Conservation (phyloP, 2,329 filamentous ascomycete genomes). For the Aspergillus tanneri region DNA sequence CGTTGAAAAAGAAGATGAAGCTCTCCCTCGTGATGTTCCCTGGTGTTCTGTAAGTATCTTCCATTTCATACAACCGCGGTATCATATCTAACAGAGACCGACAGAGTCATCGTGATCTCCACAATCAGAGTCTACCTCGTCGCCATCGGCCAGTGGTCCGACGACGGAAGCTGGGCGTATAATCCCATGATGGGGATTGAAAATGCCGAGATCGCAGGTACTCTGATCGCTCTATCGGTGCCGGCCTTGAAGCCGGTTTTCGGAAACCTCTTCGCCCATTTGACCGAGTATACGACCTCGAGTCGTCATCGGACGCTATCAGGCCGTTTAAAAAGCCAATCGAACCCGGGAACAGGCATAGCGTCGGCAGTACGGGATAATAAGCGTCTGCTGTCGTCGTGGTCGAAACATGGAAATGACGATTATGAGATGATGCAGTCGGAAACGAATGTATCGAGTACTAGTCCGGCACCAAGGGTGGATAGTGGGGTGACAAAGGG, state of each 20-base stretch:
- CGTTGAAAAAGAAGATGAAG: slow-evolving; percentile 48
- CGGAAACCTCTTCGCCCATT: slow-evolving; percentile 26
- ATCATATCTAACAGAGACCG: background rate
- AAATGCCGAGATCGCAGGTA: slow-evolving; percentile 52
- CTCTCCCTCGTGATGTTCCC: slow-evolving; percentile 51
- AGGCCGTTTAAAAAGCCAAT: slow-evolving; percentile 15
- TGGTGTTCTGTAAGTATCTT: slow-evolving; percentile 45
- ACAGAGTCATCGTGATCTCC: slow-evolving; percentile 53
- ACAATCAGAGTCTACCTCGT: slow-evolving; percentile 50
- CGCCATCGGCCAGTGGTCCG: slow-evolving; percentile 47
- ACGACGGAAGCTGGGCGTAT: slow-evolving; percentile 53
- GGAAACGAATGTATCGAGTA: slow-evolving; percentile 9
- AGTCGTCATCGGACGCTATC: slow-evolving; percentile 21
- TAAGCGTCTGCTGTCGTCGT: slow-evolving; percentile 23
- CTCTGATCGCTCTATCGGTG: slow-evolving; percentile 52
- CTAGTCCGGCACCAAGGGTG: background rate
- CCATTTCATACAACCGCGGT: background rate
- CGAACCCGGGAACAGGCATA: slow-evolving; percentile 18
- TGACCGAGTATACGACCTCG: slow-evolving; percentile 23
- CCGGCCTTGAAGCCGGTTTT: slow-evolving; percentile 53
- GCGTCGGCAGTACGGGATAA: slow-evolving; percentile 20
- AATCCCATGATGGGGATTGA: slow-evolving; percentile 53
- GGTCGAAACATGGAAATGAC: slow-evolving; percentile 20
- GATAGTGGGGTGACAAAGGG: background rate
- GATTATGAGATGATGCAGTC: slow-evolving; percentile 31